phyloP scores from a whole-genome alignment of 768 basidiomycete species.

The Udeniomyces megalosporus region DNA sequence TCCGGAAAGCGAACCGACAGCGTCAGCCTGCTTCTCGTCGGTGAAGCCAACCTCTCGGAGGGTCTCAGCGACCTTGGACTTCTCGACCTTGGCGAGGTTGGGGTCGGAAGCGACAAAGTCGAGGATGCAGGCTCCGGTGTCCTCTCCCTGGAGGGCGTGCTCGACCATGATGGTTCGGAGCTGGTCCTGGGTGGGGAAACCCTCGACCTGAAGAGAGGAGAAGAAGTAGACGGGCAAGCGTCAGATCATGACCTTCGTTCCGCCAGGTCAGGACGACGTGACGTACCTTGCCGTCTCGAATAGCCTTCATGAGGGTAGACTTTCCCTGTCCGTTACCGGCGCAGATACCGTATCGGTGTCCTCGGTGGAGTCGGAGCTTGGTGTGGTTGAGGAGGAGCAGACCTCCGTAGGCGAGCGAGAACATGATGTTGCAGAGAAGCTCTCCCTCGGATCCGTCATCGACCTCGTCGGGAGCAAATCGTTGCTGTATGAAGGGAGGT shows the following conservation, averaged over 20 bases:
- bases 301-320: slow-evolving; percentile 86
- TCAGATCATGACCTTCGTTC: neutral
- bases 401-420: slow-evolving; percentile 91
- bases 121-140: slow-evolving; percentile 56
- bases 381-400: slow-evolving; percentile 89
- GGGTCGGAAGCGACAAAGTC: slow-evolving; percentile 81
- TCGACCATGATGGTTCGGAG: slow-evolving; percentile 91
- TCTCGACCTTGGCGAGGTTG: slow-evolving; percentile 42
- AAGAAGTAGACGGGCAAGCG: no score
- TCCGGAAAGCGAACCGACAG: slow-evolving; percentile 79
- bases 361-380: slow-evolving; percentile 69
- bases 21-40: slow-evolving; percentile 62
- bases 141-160: slow-evolving; percentile 88
- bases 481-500: neutral
- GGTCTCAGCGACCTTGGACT: slow-evolving; percentile 58
- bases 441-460: slow-evolving; percentile 55
- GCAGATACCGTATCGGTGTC: slow-evolving; percentile 84
- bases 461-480: slow-evolving; percentile 32
- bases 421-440: slow-evolving; percentile 76
- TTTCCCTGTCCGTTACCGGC: slow-evolving; percentile 95
- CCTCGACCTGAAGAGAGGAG: slow-evolving; percentile 40
- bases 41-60: slow-evolving; percentile 82
- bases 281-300: slow-evolving; percentile 71
- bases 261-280: neutral
- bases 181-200: slow-evolving; percentile 77